Evolutionary conservation across 208 protist species (phyloP), one percentile per base, ranked within the genome.

Genomic region (Endotrypanum monterogeii): DNA sequence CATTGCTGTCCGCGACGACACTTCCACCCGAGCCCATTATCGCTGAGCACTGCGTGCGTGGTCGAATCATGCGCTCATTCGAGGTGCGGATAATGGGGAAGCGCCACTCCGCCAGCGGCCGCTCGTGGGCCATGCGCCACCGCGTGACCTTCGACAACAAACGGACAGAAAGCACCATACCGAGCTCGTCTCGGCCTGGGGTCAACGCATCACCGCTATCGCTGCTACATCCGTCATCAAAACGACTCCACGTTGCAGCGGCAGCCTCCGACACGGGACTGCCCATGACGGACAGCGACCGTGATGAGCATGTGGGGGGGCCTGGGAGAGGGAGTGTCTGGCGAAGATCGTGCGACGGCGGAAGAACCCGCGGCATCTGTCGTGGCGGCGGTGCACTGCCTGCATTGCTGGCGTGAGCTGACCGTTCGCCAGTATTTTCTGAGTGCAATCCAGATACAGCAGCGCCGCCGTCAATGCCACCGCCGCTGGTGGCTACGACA

Each of bases 11-110:
- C 16, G 23, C 50, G 12, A 35, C 52, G 70, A 9, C 62, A 67
- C 52, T 58, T 48, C 68, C 46, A 35, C 46, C 73, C 23, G 41
- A 65, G 20, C 50, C 39, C 20, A 11, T 25, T 14, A 30, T 7
- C 37, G 44, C 25, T 18, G 56, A 63, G 12, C 37, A 32, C 62
- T 67, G 74, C 66, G 28, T 28, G 32, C 67, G 62, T 1, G 52
- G 37, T 20, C 52, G 63, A 20, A 80, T 58, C 60, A 76, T 83
- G 14, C 56, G 60, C 78, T 86, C 82, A 48, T 70, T 73, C 7
- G 66, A 44, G 0, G 80, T 84, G 44, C 73, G 73, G 52, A 83
- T 80, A 25, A 88, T 83, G 37, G 74, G 61, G 61, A 88, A 83
- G 46, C 69, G 73, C 69, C 76, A 85, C 70, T 84, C 79, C 28